Evolutionary conservation across 352 stramenopile genomes (phyloP), one percentile per base, ranked within the genome.

Genomic region (Pythium myriotylum): DNA sequence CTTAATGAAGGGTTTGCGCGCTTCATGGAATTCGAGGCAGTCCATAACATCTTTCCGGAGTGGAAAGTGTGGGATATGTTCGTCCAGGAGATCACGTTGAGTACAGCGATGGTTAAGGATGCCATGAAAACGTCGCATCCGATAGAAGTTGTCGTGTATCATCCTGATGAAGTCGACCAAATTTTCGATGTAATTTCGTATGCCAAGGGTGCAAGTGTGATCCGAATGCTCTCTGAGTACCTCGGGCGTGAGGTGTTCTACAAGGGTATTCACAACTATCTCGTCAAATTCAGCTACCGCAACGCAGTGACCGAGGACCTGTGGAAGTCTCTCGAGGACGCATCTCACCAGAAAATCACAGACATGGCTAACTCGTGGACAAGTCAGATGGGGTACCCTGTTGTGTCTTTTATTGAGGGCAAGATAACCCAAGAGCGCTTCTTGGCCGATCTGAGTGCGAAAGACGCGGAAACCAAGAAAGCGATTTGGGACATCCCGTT

Each of bases 171-270:
- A 67, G 94, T 99, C 13, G 94, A 99, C 72, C 87, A 99, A 76
- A 97, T 99, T 52, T 99, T 99, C 74, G 97, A 99, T 76, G 96
- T 92, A 5, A 99, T 99, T 73, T 95, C 79, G 64, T 99, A 99
- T 73, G 84, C 82, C 63, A 99, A 99, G 74, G 96, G 84, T 0
- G 78, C 81, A 1, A 90, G 81, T 53, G 70, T 93, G 39, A 88
- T 93, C 51, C 81, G 81, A 49, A 91, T 93, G 84, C 68, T 93
- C 16, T 88, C 79, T 14, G 81, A 91, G 51, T 88, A 86, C 54
- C 67, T 93, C 22, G 79, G 81, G n/a, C 79, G 78, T 13, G 79
- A 91, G 12, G 68, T 87, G 16, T 94, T 94, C 49, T 91, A 88
- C 54, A 63, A 70, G 13, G 96, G 95, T 41, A 89, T 99, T 26